Evolutionary conservation across 1,284 basidiomycete genomes (phyloP).

Genomic region (Puccinia coronata): DNA sequence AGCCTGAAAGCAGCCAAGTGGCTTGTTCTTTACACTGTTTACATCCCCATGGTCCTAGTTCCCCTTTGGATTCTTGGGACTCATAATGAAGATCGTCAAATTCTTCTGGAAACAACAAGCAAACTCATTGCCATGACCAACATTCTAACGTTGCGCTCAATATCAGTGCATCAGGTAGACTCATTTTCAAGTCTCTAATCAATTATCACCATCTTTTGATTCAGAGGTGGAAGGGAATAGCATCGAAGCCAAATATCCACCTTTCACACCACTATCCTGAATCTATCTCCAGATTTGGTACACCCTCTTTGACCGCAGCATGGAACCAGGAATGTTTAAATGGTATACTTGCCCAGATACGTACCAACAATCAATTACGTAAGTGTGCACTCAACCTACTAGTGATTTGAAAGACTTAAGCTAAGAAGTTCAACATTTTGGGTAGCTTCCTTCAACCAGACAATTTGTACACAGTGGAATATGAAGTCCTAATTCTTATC

Average conservation of each 20-base stretch:
- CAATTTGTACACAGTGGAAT: too few species aligned
- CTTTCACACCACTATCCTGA: not conserved
- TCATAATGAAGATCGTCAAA: not conserved
- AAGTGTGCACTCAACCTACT: too few species aligned
- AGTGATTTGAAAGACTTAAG: too few species aligned
- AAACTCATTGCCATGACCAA: not conserved
- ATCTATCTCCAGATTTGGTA: not conserved
- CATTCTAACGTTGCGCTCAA: not conserved
- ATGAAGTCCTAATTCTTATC: too few species aligned
- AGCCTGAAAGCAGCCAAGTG: constrained; percentile 22
- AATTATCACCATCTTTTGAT: not conserved
- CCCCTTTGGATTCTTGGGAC: not conserved
- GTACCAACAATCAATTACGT: too few species aligned
- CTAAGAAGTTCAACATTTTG: too few species aligned
- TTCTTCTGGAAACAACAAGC: not conserved
- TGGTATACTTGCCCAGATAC: not conserved
- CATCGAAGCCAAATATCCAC: not conserved
- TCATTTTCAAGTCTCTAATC: not conserved
- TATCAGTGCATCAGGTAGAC: too few species aligned
- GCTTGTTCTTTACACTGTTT: constrained; percentile 19
- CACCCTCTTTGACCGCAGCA: not conserved
- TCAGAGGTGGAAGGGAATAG: too few species aligned
- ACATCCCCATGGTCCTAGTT: constrained; percentile 1
- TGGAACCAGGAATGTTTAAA: not conserved
- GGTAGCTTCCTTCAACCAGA: too few species aligned